Conservation (phyloP, 192 early-diverging fungal genomes). For the Mortierella claussenii region DNA sequence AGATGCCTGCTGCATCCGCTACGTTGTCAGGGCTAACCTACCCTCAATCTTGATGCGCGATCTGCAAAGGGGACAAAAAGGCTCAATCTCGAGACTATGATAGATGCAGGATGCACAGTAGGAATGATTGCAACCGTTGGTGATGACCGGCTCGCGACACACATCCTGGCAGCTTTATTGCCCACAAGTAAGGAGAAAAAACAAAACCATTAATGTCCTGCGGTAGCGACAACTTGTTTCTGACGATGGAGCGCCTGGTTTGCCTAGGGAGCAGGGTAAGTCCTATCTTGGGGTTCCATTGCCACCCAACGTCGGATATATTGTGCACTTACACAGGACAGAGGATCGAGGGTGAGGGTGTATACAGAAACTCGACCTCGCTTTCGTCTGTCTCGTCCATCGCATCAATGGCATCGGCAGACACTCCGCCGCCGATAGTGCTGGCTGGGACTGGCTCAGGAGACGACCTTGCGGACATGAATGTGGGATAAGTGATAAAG, state of each 20-base stretch:
- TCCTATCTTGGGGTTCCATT: too few species aligned
- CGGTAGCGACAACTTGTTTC: background rate
- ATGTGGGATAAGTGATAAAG: too few species aligned
- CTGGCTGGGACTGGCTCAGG: background rate
- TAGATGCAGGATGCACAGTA: slow-evolving; percentile 69
- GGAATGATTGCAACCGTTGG: slow-evolving; percentile 67
- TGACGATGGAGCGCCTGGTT: too few species aligned
- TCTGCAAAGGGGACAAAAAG: slow-evolving; percentile 70
- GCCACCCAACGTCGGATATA: too few species aligned
- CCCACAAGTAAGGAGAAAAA: background rate
- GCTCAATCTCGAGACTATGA: slow-evolving; percentile 63
- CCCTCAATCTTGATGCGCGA: slow-evolving; percentile 56
- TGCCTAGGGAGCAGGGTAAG: too few species aligned
- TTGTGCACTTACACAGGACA: slow-evolving; percentile 59
- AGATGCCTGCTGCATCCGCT: too few species aligned
- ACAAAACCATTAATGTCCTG: background rate
- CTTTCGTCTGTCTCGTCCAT: slow-evolving; percentile 26
- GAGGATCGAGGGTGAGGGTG: slow-evolving; percentile 54
- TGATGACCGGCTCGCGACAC: slow-evolving; percentile 67
- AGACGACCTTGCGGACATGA: slow-evolving; percentile 13
- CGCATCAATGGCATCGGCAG: background rate
- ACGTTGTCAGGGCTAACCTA: too few species aligned
- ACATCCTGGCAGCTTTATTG: slow-evolving; percentile 65
- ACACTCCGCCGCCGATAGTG: background rate
- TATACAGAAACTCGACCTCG: slow-evolving; percentile 56